Evolutionary conservation across 306 rosid species (phyloP), one percentile per base, ranked within the genome.

Genomic region (Gleditsia sinensis): DNA sequence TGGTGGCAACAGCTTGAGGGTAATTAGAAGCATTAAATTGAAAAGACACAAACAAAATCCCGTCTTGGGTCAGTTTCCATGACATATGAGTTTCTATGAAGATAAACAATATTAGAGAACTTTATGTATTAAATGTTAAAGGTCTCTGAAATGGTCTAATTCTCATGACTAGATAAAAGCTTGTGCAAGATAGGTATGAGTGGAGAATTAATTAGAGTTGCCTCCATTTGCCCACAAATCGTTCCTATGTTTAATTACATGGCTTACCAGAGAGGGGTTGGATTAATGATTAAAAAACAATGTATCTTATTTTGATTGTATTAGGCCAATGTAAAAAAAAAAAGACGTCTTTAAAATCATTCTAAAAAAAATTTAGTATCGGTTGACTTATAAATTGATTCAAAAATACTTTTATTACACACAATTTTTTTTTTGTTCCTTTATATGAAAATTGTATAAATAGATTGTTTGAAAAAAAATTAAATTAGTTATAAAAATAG

Each of bases 1-100:
- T 72, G 69, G 78, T 74, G 83, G 49, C 64, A 48, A 58, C 60
- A 37, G 40, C 71, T 48, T 25, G 56, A 56, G 63, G 48, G 56
- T 72, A 74, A 65, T 66, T 73, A 25, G 9, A 65, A 66, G 57
- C 36, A 36, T 34, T 68, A 68, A 60, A 53, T 69, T 61, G 84
- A 80, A 23, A 8, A 21, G 72, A 50, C 54, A 20, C 54, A 20
- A 67, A 49, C 45, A 53, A 40, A 50, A 49, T 55, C 39, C 64
- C 12, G n/a, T 40, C 32, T 71, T 46, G 3, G 5, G 75, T 74
- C 67, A n/a, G 54, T 74, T 67, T 80, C 46, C 68, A 28, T 58
- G 55, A 49, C 80, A 67, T 58, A 80, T 67, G 79, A 73, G 50
- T 73, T 36, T 46, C 58, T 30, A 63, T 21, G 7, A 69, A 27